Conservation (phyloP, 805 yeast species). For the Saccharomycopsis oosterbeekiorum region DNA sequence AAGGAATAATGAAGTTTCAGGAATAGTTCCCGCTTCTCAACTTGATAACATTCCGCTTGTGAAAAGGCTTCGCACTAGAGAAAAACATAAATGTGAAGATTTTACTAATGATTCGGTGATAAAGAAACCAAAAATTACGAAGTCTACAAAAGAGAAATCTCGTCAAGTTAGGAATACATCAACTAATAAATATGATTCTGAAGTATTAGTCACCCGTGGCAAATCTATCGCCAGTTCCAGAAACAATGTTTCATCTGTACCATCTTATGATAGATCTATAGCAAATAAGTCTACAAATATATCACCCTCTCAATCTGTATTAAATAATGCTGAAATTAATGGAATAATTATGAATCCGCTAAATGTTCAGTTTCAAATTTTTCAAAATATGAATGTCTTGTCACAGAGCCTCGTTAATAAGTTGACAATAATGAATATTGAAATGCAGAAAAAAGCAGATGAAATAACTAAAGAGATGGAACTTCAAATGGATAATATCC, state of each 20-base stretch:
- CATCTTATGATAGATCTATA: not conserved
- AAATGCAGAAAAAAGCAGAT: slow-evolving; percentile 1
- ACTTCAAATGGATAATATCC: not conserved
- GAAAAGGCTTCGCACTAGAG: not conserved
- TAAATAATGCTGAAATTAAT: not conserved
- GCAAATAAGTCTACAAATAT: not conserved
- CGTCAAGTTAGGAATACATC: not conserved
- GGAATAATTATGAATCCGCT: not conserved
- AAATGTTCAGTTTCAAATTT: not conserved
- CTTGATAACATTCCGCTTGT: not conserved
- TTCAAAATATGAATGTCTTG: not conserved
- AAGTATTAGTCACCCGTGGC: not conserved
- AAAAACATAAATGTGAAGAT: not conserved
- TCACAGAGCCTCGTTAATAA: not conserved
- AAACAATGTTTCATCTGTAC: not conserved
- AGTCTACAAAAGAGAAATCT: not conserved
- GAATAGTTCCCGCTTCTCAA: not conserved
- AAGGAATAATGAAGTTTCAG: not conserved
- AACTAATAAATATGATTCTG: not conserved
- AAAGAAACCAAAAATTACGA: not conserved
- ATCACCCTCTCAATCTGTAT: not conserved
- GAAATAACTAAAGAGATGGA: not conserved
- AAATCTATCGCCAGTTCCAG: not conserved
- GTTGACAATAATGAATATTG: not conserved
- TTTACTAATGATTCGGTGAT: no score